phyloP scores from a whole-genome alignment of 176 grass and related monocot species.

The Raddia distichophylla region DNA sequence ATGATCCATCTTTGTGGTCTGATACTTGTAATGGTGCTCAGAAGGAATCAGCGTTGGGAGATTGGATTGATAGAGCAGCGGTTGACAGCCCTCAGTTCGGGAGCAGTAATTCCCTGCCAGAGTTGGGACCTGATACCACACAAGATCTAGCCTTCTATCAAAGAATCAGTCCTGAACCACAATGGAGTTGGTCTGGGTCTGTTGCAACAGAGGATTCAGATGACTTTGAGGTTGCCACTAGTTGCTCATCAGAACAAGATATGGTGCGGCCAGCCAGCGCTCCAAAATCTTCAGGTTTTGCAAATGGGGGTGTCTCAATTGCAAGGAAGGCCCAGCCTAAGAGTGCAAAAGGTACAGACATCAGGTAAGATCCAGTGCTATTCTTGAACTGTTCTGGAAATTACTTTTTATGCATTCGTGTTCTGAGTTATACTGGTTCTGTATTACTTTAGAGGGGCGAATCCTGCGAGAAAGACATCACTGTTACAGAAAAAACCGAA shows the following conservation, averaged over 20 bases:
- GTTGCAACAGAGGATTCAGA: conserved; percentile 65
- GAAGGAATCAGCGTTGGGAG: conserved; percentile 44
- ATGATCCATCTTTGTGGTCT: conserved; percentile 34
- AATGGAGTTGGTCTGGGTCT: conserved; percentile 52
- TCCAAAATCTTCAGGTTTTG: conserved; percentile 40
- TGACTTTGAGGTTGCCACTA: conserved; percentile 62
- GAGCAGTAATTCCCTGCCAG: conserved; percentile 53
- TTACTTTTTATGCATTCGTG: conserved; percentile 1
- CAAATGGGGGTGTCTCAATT: conserved; percentile 36
- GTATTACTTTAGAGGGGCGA: conserved; percentile 37
- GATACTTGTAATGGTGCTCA: conserved; percentile 35
- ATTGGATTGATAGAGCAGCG: conserved; percentile 20
- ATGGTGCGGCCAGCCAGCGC: conserved; percentile 45
- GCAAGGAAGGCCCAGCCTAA: conserved; percentile 49
- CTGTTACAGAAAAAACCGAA: conserved; percentile 43
- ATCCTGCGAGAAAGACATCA: conserved; percentile 35
- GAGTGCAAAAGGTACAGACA: conserved; percentile 44
- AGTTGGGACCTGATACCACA: conserved; percentile 51
- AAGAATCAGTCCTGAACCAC: conserved; percentile 49
- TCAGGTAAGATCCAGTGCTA: conserved; percentile 39
- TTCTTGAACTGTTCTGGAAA: neutral
- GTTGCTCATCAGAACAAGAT: conserved; percentile 69
- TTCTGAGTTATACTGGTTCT: conserved; percentile 15
- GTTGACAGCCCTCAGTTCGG: conserved; percentile 26
- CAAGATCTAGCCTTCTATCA: conserved; percentile 52